Base-by-base conservation (phyloP, 2,329 filamentous ascomycete genomes). In the Fusarium buxicola region DNA sequence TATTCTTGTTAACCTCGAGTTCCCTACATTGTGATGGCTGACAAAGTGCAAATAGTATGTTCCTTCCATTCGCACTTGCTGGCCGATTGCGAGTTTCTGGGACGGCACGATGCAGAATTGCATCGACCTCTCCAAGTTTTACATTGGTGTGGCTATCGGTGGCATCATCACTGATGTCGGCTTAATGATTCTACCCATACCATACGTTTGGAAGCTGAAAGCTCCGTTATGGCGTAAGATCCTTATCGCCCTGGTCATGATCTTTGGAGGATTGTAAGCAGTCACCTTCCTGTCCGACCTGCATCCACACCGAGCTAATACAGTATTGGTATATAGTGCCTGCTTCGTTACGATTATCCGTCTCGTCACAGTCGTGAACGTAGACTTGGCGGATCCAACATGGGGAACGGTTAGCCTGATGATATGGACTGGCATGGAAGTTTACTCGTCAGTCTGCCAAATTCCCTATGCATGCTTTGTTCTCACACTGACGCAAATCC, bases 201-300 rank as follows among this genome's bases (percentile, higher is more conserved):
- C 55, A 2, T 57, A 58, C 1, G 55, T 58, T 3, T 55, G 30
- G 12, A n/a, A 35, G 1, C 9, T 55, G 9, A 55, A 32, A 4
- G 50, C 31, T 2, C 34, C 41, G 0, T 7, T 55, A 0, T 55
- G 47, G 15, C 55, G 55, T 3, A 58, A 55, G 18, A 31, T 55
- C 9, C 12, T 58, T 8, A 55, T 58, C 13, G 50, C 50, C 2
- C 12, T 21, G 1, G 41, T 58, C 40, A 18, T 58, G 3, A 25
- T 55, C 1, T 58, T 58, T 35, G 55, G 55, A 8, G 55, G 50
- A 10, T 48, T 58, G 50, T 57, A n/a, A 36, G 41, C 6, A 21
- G 7, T 2, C 5, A 4, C 24, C 2, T 10, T 4, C 4, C 2
- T 13, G 0, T 10, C 2, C 5, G 11, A 41, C 3, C 4, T 7